These are phyloP conservation scores for Sugiyamaella xylanicola DNA, from an alignment of 1,139 yeast species.

Conservation along the genomic window DNA sequence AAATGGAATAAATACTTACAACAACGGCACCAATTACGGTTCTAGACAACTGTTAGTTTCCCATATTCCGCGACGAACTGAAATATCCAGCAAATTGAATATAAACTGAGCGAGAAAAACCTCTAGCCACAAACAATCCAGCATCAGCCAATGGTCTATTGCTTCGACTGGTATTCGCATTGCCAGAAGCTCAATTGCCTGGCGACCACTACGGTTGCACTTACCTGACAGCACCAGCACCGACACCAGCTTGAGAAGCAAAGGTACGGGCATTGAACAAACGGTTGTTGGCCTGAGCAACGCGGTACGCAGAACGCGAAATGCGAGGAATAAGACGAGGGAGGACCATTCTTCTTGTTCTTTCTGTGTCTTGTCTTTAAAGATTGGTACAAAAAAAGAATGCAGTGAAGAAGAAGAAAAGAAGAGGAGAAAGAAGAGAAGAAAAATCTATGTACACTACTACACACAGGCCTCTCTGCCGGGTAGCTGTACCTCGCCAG, in stretches of 20 bases:
- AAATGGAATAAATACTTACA: constrained; percentile 37
- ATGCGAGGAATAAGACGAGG: constrained; percentile 92
- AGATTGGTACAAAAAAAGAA: constrained; percentile 16
- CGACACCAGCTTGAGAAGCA: constrained; percentile 86
- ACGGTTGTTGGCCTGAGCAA: constrained; percentile 75
- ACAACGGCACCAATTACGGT: constrained; percentile 99
- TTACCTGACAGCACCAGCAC: constrained; percentile 88
- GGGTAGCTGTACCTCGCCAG: constrained; percentile 3
- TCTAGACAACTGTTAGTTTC: constrained; percentile 46
- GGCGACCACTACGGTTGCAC: constrained; percentile 43
- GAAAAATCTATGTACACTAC: constrained; percentile 4
- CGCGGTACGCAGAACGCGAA: constrained; percentile 87
- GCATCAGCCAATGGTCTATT: no score
- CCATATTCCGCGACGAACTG: no score
- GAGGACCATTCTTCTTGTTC: constrained; percentile 46
- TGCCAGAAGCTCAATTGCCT: not conserved
- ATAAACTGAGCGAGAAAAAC: not conserved
- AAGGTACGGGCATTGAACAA: constrained; percentile 71
- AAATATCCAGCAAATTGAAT: no score
- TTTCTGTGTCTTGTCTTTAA: constrained; percentile 19
- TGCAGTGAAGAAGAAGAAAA: constrained; percentile 16
- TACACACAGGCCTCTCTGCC: not conserved
- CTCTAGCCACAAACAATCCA: not conserved
- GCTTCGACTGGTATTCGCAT: no score
- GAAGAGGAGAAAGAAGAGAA: constrained; percentile 9